Percentiles rank a stretch among this genome's conserved stretches.
phyloP scores from a whole-genome alignment of 2,329 filamentous ascomycete species.

The Sarocladium strictum region DNA sequence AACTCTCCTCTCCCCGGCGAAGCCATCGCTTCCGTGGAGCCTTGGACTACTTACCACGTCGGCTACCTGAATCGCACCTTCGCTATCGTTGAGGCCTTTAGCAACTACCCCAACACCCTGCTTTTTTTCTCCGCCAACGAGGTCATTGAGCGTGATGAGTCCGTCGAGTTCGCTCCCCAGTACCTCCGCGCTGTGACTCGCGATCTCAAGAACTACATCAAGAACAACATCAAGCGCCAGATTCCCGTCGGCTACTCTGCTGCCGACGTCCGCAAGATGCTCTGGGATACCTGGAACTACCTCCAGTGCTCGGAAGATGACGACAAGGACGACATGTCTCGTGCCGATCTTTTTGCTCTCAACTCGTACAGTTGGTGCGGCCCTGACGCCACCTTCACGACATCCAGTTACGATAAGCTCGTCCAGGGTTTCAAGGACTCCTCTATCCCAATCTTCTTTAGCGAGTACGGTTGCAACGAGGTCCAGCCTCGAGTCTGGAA shows the following conservation, averaged over 20 bases:
- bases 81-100: conserved; percentile 61
- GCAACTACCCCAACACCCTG: conserved; percentile 61
- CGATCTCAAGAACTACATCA: conserved; percentile 76
- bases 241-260: conserved; percentile 79
- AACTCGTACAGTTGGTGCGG: conserved; percentile 70
- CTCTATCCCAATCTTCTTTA: conserved; percentile 74
- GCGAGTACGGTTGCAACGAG: conserved; percentile 74
- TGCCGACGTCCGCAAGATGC: conserved; percentile 67
- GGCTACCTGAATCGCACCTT: conserved; percentile 61
- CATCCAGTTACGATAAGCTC: conserved; percentile 57
- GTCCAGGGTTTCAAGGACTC: conserved; percentile 59
- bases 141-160: conserved; percentile 62
- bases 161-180: conserved; percentile 56
- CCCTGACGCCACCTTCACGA: conserved; percentile 52
- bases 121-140: conserved; percentile 76
- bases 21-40: conserved; percentile 46
- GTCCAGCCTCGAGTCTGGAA: conserved; percentile 67
- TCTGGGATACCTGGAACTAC: conserved; percentile 72
- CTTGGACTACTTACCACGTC: conserved; percentile 54
- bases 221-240: conserved; percentile 58
- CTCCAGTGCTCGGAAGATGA: conserved; percentile 58
- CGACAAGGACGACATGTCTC: conserved; percentile 52
- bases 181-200: conserved; percentile 71
- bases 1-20: conserved; percentile 59
- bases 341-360: conserved; percentile 69